phyloP scores from a whole-genome alignment of 2,329 filamentous ascomycete species.

The Capronia epimyces region DNA sequence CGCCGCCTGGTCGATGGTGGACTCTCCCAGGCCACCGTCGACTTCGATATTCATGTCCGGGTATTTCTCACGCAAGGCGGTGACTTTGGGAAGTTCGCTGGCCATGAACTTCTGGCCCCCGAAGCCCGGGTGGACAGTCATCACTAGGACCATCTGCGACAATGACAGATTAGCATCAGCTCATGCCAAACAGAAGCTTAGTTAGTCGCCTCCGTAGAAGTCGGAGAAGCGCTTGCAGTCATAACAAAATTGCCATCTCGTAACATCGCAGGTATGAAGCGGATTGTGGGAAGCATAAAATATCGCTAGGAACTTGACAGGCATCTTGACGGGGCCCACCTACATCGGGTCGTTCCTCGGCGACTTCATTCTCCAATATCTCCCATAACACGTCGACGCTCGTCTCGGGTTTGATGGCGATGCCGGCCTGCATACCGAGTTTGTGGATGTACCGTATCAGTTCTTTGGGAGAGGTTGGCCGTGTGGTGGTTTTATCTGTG shows the following conservation, averaged over 20 bases:
- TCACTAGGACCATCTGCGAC: constrained; percentile 87
- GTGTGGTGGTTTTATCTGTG: constrained; percentile 57
- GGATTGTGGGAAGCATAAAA: too few relatives aligned
- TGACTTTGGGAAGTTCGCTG: constrained; percentile 87
- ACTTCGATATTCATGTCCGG: constrained; percentile 95
- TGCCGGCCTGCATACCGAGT: constrained; percentile 79
- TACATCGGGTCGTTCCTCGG: constrained; percentile 81
- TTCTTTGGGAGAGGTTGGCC: constrained; percentile 73
- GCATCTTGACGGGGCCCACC: too few relatives aligned
- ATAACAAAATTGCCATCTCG: too few relatives aligned
- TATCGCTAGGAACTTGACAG: too few relatives aligned
- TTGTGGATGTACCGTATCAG: constrained; percentile 88
- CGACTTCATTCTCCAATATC: constrained; percentile 67
- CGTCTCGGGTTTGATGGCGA: constrained; percentile 92
- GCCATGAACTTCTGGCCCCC: constrained; percentile 99
- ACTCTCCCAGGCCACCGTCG: constrained; percentile 81
- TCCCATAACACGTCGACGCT: constrained; percentile 88
- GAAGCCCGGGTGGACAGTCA: constrained; percentile 97
- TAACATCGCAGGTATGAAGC: too few relatives aligned
- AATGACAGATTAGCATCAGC: too few relatives aligned
- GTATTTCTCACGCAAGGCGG: constrained; percentile 74
- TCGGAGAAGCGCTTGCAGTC: too few relatives aligned
- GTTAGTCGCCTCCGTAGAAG: too few relatives aligned
- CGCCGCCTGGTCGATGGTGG: constrained; percentile 88
- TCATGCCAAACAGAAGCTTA: too few relatives aligned